Conservation (phyloP, 75 land plant species). For the Sequoia sempervirens region DNA sequence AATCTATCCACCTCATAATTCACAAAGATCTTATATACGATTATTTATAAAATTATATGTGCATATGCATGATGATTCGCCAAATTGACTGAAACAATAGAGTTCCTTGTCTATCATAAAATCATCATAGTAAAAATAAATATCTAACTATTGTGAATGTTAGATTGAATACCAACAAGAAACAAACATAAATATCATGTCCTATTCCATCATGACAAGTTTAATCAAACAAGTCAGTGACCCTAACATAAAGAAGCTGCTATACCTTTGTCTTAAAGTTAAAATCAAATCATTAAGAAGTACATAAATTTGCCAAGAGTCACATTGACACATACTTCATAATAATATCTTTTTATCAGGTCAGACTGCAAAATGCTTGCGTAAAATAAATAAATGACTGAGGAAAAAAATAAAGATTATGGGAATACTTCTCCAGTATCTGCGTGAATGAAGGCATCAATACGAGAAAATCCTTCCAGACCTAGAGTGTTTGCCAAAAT, state of each 20-base stretch:
- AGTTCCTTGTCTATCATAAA: neutral
- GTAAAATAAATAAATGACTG: too few relatives aligned
- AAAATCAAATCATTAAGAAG: neutral
- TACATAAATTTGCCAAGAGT: neutral
- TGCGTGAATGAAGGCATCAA: constrained; percentile 84
- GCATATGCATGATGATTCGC: neutral
- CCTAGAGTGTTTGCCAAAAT: constrained; percentile 62
- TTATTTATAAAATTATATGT: neutral
- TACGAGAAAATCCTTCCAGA: constrained; percentile 84
- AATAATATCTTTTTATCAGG: too few relatives aligned
- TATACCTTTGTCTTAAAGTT: neutral
- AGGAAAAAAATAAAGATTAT: too few relatives aligned
- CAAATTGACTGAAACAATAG: neutral
- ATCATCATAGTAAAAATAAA: neutral
- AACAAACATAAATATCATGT: neutral
- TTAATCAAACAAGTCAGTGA: neutral
- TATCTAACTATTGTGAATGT: neutral
- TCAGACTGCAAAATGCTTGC: too few relatives aligned
- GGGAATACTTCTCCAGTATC: constrained; percentile 81
- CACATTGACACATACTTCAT: neutral
- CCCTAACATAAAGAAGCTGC: neutral
- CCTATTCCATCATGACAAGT: neutral
- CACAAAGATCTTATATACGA: too few relatives aligned
- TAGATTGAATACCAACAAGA: neutral
- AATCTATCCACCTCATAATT: neutral